Base-by-base conservation (phyloP, 106 monocot genomes). In the Dendrobium chrysotoxum region DNA sequence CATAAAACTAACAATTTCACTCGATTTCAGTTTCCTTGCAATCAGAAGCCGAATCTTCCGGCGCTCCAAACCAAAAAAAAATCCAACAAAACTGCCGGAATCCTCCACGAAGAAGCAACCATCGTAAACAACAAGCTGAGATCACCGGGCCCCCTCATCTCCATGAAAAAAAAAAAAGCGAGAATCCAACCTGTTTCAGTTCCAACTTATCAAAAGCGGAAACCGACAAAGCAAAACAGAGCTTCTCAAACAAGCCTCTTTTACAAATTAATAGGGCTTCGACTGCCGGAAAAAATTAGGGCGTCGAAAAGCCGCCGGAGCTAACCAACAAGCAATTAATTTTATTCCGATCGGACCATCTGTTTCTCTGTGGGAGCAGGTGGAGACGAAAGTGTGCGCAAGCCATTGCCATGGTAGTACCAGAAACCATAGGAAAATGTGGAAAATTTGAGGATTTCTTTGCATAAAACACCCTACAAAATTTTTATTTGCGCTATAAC, bases 61-160 rank as follows among this genome's bases (percentile, higher is more conserved):
- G 39, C 81, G 4, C 54, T 40, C 42, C 77, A 30, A 66, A 42
- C 81, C 80, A 81, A 85, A 77, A 53, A 66, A 50, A 81, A 81
- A 80, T 81, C 76, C 53, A 7, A 17, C 50, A 39, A 77, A 77
- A 80, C 25, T 6, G 75, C 39, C 21, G 58, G 15, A 81, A 76
- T 44, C 17, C 15, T 65, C 41, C n/a, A 74, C 23, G 15, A 47
- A 76, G 47, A 47, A 46, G 76, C 47, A 47, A 23, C 10, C 25
- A 18, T 76, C n/a, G 10, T 47, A 28, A 74, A 74, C 41, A 23
- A 20, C 21, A 74, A 23, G 21, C 8, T 41, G 74, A 41, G 41
- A 42, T 7, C 6, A 13, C 18, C 18, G 6, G 74, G 17, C 8
- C 40, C 40, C 40, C 41, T 40, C 45, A 23, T 9, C 76, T 15